Evolutionary conservation across 1,284 basidiomycete species (phyloP).

Genomic region (Cutaneotrichosporon curvatum): DNA sequence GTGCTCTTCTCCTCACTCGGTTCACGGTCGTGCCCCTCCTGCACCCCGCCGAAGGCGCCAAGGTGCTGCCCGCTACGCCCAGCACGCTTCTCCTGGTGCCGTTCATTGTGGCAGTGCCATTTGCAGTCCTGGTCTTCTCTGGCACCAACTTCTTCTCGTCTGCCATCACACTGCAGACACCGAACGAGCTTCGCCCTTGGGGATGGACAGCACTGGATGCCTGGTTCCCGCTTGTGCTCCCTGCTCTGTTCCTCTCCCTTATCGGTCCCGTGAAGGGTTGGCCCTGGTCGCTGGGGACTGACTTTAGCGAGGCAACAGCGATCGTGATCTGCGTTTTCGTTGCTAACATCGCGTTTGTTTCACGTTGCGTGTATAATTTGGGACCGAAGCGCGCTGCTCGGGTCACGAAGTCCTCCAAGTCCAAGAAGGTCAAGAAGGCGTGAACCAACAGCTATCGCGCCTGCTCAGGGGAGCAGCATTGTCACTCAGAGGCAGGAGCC

Average conservation of each 20-base stretch:
- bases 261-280: constrained; percentile 39
- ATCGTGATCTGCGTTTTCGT: constrained; percentile 28
- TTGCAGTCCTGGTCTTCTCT: constrained; percentile 36
- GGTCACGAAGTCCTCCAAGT: constrained; percentile 3
- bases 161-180: constrained; percentile 27
- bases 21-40: constrained; percentile 40
- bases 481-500: no score
- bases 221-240: constrained; percentile 38
- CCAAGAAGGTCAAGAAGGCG: constrained; percentile 26
- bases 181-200: constrained; percentile 33
- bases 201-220: constrained; percentile 42
- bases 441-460: neutral
- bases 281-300: constrained; percentile 20
- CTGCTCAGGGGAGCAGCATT: no score
- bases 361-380: constrained; percentile 35
- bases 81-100: constrained; percentile 38
- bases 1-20: constrained; percentile 41
- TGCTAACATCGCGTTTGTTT: constrained; percentile 23
- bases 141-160: constrained; percentile 38
- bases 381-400: constrained; percentile 17
- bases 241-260: constrained; percentile 31
- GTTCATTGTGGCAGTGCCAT: constrained; percentile 42
- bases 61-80: constrained; percentile 29
- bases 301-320: constrained; percentile 25
- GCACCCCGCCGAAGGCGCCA: constrained; percentile 1